Conservation (phyloP, 192 early-diverging fungal species). For the Radiomyces spectabilis region DNA sequence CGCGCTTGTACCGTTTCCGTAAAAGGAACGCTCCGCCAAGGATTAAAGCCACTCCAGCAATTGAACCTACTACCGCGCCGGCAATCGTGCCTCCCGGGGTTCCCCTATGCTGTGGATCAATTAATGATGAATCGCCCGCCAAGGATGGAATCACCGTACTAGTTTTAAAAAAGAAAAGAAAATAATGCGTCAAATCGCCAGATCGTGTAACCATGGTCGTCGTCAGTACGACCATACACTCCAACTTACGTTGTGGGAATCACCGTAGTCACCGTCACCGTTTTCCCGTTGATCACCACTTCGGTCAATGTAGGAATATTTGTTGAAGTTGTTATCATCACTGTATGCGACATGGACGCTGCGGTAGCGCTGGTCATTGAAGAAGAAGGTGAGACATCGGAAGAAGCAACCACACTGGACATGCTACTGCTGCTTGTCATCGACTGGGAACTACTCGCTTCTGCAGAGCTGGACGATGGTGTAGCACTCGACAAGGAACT, state of each 20-base stretch:
- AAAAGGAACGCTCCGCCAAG: not conserved
- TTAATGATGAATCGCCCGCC: not conserved
- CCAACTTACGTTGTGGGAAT: conserved; percentile 7
- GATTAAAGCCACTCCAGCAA: not conserved
- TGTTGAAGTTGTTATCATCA: not conserved
- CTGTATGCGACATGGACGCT: not conserved
- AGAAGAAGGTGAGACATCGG: too few species aligned
- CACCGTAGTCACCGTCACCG: conserved; percentile 2
- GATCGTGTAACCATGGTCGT: not conserved
- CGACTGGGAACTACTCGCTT: too few species aligned
- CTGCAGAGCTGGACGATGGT: too few species aligned
- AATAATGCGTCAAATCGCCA: not conserved
- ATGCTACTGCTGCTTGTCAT: too few species aligned
- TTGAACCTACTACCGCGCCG: not conserved
- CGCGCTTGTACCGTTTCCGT: not conserved
- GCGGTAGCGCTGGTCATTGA: too few species aligned
- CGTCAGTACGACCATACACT: not conserved
- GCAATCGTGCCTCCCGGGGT: conserved; percentile 1
- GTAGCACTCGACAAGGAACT: too few species aligned
- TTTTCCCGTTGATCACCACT: conserved; percentile 2
- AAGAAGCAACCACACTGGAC: too few species aligned
- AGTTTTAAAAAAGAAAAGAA: not conserved
- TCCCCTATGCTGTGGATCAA: not conserved
- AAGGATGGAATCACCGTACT: conserved; percentile 9
- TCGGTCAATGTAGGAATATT: conserved; percentile 2